Percentiles rank a stretch among this genome's conserved stretches.
phyloP scores from a whole-genome alignment of 805 yeast genomes.

The Komagataella pseudopastoris region DNA sequence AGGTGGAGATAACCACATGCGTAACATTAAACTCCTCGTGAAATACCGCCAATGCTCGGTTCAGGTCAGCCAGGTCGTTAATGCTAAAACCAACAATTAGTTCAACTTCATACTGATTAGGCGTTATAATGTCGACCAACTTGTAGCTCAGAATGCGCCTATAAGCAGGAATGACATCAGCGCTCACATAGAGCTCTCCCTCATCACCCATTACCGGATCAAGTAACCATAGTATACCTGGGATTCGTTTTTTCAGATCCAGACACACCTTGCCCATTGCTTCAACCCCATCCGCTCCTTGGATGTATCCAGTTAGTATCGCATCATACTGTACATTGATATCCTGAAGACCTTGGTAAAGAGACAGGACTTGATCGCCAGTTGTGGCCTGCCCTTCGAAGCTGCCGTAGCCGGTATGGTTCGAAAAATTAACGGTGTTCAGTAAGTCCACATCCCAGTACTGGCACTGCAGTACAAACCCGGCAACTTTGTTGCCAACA shows the following conservation, averaged over 20 bases:
- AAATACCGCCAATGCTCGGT: slow-evolving; percentile 30
- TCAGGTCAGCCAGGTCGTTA: slow-evolving; percentile 21
- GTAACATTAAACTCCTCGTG: slow-evolving; percentile 36
- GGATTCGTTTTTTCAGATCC: slow-evolving; percentile 20
- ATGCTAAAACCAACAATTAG: slow-evolving; percentile 38
- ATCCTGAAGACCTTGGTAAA: slow-evolving; percentile 23
- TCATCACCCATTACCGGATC: slow-evolving; percentile 82
- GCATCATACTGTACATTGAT: slow-evolving; percentile 32
- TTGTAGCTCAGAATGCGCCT: slow-evolving; percentile 27
- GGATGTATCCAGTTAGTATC: slow-evolving; percentile 55
- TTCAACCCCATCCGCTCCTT: slow-evolving; percentile 36
- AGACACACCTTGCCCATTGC: slow-evolving; percentile 24
- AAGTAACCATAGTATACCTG: slow-evolving; percentile 36
- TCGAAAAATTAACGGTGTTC: slow-evolving; percentile 53
- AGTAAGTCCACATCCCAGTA: slow-evolving; percentile 61
- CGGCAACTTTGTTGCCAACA: slow-evolving; percentile 56
- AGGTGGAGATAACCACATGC: slow-evolving; percentile 57
- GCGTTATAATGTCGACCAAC: slow-evolving; percentile 64
- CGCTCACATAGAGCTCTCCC: slow-evolving; percentile 51
- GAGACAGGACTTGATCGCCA: slow-evolving; percentile 22
- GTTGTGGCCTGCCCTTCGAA: slow-evolving; percentile 32
- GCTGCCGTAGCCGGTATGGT: slow-evolving; percentile 60
- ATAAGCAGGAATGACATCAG: slow-evolving; percentile 46
- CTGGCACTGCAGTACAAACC: slow-evolving; percentile 49
- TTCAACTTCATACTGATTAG: slow-evolving; percentile 85